Evolutionary conservation across 371 early-diverging fungal genomes (phyloP), one percentile per base, ranked within the genome.

Genomic region (Rhizopus sp.): DNA sequence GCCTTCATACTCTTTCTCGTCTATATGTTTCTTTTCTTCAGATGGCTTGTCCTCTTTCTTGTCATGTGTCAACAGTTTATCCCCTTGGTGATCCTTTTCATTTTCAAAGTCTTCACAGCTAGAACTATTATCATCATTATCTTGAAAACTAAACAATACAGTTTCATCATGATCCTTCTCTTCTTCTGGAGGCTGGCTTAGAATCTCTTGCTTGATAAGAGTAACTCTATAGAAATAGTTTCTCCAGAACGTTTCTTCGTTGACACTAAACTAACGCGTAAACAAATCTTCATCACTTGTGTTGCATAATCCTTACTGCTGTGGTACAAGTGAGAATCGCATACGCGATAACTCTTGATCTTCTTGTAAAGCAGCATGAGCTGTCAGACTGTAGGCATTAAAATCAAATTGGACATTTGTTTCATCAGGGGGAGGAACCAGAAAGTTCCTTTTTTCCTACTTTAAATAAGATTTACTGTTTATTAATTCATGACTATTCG

Each of bases 221-320:
- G 81, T 80, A 0, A 89, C 85, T n/a, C 89, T 78, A 64, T 90
- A 89, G 65, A 90, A 90, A 56, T 90, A 90, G 53, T 89, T 90
- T 54, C 75, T 68, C 89, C 89, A 90, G 63, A 90, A 90, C 6
- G 58, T 67, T 1, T 72, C 68, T 34, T 90, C 90, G 13, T 73
- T 74, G 1, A 90, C 78, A 45, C 87, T 88, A 64, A 38, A 16
- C 4, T 2, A 34, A 41, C 4, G 39, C 13, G 16, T 42, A 35
- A 10, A 1, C 1, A 8, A 35, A 30, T 31, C 23, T 50, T 30
- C 16, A 38, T n/a, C 32, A 35, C 16, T 12, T 12, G 30, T 13
- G 38, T 17, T 42, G 50, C 7, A 52, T 17, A 3, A 40, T 4
- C 55, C 75, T 70, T 75, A 83, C 85, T 76, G 69, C 60, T 81